Base-by-base conservation (phyloP, 257 asterid genomes). In the Mentha longifolia region DNA sequence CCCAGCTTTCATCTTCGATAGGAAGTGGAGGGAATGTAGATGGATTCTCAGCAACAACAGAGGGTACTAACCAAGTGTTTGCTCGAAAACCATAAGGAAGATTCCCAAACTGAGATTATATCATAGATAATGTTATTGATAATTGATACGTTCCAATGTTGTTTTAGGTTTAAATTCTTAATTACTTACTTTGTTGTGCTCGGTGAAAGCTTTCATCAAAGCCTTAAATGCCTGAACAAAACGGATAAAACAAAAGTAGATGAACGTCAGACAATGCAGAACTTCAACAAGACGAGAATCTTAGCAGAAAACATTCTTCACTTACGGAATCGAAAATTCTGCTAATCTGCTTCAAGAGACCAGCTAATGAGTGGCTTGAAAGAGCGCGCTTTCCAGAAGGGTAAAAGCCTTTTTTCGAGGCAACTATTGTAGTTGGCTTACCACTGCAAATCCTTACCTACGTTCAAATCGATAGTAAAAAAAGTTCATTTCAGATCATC, bases 21-120 rank as follows among this genome's bases (percentile, higher is more conserved):
- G 96, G 96, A 68, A 89, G 85, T 28, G 86, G 86, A 67, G 92
- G 88, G 68, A 89, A 89, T 45, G 45, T 45, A 0, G 83, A 87
- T 19, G 88, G 90, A 51, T 71, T 82, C 75, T 87, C 94, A 50
- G 92, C 81, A 72, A 84, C 86, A 52, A 84, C 67, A 42, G 94
- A 80, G 13, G 92, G 94, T 7, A 84, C 90, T 33, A 89, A 79
- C 96, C 96, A 89, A 14, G 96, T 87, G 82, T 89, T 89, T 58
- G 96, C 92, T 58, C 94, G 87, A 70, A 82, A 89, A 62, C 96
- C 94, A 69, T 87, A 89, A 13, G 96, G 96, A 76, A 89, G 96
- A 81, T 89, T 89, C 71, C 90, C 96, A 81, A 89, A 89, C 96
- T 89, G 78, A 61, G 75, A 76, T 33, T 33, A 33, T 16, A 59